phyloP scores from a whole-genome alignment of 805 yeast genomes.

The Torulaspora indica region DNA sequence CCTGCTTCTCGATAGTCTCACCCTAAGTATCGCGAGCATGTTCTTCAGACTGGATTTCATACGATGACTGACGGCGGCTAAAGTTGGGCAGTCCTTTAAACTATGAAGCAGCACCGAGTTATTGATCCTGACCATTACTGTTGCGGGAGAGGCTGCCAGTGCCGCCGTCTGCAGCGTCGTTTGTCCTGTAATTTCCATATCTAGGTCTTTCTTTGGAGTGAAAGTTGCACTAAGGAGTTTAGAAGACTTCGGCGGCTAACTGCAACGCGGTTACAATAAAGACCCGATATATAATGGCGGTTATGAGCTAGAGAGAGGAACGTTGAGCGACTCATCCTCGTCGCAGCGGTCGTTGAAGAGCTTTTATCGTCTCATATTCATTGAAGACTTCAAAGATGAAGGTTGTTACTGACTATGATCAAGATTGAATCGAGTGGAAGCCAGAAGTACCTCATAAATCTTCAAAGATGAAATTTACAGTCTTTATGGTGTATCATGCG shows the following conservation, averaged over 20 bases:
- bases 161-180: background rate
- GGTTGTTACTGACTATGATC: background rate
- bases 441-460: too few species aligned
- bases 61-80: background rate
- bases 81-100: background rate
- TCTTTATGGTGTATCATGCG: too few species aligned
- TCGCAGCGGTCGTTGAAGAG: too few species aligned
- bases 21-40: background rate
- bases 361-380: too few species aligned
- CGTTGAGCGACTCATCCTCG: too few species aligned
- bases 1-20: background rate
- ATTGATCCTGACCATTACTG: background rate
- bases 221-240: background rate
- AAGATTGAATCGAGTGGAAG: too few species aligned
- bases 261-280: background rate
- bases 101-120: background rate
- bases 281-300: background rate
- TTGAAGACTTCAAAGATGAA: background rate
- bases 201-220: background rate
- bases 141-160: background rate
- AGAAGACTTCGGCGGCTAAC: conserved; percentile 7
- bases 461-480: too few species aligned
- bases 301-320: background rate
- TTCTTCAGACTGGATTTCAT: background rate
- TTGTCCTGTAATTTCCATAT: background rate